Percentiles rank a stretch among this genome's conserved stretches.
phyloP scores from a whole-genome alignment of 2,329 filamentous ascomycete genomes.

The Ophiostoma sp. region DNA sequence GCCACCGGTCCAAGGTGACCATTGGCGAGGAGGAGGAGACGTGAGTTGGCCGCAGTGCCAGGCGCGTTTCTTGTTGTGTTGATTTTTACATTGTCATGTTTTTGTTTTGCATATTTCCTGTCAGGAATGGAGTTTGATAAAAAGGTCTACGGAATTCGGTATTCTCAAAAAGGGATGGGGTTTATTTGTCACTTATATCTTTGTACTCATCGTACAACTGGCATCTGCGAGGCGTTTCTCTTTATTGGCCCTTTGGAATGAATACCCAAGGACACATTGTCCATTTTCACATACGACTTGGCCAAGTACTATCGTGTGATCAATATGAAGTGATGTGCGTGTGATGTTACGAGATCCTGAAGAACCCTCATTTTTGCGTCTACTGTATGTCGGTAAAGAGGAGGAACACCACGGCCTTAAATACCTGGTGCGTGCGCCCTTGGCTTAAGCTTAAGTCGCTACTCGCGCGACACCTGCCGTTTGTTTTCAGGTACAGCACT shows the following conservation, averaged over 20 bases:
- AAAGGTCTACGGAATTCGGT: not conserved
- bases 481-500: too few species aligned
- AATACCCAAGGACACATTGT: not conserved
- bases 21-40: conserved; percentile 65
- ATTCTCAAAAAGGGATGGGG: not conserved
- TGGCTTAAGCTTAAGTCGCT: too few species aligned
- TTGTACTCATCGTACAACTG: not conserved
- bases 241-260: not conserved
- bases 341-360: too few species aligned
- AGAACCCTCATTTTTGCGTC: too few species aligned
- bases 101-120: not conserved
- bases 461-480: too few species aligned
- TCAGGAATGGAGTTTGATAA: conserved; percentile 7
- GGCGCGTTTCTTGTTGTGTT: conserved; percentile 10
- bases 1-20: conserved; percentile 76
- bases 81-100: not conserved
- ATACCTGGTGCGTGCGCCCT: too few species aligned
- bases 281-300: not conserved
- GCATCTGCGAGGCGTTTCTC: conserved; percentile 5
- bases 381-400: too few species aligned
- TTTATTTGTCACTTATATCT: not conserved
- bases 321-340: too few species aligned
- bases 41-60: not conserved
- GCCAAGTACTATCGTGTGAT: too few species aligned
- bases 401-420: too few species aligned